These are phyloP conservation scores for Picochlorum sp. DNA, from an alignment of 139 green algal genomes.

Conservation along the genomic window DNA sequence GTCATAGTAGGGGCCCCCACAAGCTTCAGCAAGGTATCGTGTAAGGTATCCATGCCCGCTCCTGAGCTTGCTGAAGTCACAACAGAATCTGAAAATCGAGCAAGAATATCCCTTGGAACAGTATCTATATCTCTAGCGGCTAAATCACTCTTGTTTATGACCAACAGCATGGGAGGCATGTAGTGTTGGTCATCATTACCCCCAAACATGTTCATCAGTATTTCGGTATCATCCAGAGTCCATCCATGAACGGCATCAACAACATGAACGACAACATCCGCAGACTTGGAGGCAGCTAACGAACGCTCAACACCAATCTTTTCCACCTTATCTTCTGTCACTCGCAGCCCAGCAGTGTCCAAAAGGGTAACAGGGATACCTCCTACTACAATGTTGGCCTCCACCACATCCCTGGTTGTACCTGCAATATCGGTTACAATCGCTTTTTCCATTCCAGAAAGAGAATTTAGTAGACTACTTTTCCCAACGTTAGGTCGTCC, in stretches of 20 bases:
- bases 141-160: slow-evolving; percentile 86
- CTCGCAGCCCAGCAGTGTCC: slow-evolving; percentile 88
- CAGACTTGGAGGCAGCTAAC: slow-evolving; percentile 36
- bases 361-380: slow-evolving; percentile 83
- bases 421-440: slow-evolving; percentile 92
- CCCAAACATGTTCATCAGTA: slow-evolving; percentile 9
- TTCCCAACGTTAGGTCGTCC: slow-evolving; percentile 96
- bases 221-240: slow-evolving; percentile 50
- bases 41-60: slow-evolving; percentile 51
- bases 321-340: slow-evolving; percentile 70
- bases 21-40: slow-evolving; percentile 28
- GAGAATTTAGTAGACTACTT: slow-evolving; percentile 83
- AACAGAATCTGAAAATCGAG: slow-evolving; percentile 32
- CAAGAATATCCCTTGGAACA: slow-evolving; percentile 3
- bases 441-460: slow-evolving; percentile 64
- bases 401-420: slow-evolving; percentile 92
- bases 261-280: slow-evolving; percentile 83
- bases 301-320: slow-evolving; percentile 64
- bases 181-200: neutral
- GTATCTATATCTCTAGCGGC: slow-evolving; percentile 5
- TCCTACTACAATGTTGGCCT: slow-evolving; percentile 64
- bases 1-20: slow-evolving; percentile 29
- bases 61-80: slow-evolving; percentile 47
- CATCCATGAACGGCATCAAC: slow-evolving; percentile 63
- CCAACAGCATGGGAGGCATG: slow-evolving; percentile 48